These are phyloP conservation scores for Singerocomus rubriflavus DNA, from an alignment of 1,284 basidiomycete genomes.

Conservation along the genomic window DNA sequence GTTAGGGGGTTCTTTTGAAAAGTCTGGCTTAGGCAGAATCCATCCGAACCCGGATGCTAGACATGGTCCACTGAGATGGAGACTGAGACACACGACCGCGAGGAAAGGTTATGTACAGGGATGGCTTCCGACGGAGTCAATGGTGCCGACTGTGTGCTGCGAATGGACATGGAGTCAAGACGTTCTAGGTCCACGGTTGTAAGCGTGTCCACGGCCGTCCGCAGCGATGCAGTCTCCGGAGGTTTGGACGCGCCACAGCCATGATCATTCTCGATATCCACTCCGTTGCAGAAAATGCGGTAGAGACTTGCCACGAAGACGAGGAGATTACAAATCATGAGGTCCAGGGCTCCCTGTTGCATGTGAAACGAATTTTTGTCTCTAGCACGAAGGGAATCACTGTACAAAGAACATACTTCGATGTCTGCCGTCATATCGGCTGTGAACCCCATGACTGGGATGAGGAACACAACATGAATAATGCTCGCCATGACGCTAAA, in stretches of 20 bases:
- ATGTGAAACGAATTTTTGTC: constrained; percentile 1
- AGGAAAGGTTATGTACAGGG: not conserved
- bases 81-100: constrained; percentile 1
- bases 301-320: constrained; percentile 13
- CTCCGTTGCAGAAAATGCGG: constrained; percentile 7
- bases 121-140: not conserved
- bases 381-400: no score
- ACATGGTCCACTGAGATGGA: not conserved
- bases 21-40: not conserved
- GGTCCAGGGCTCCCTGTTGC: constrained; percentile 12
- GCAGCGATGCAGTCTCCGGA: not conserved
- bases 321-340: constrained; percentile 17
- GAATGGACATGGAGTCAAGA: not conserved
- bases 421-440: constrained; percentile 12
- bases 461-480: constrained; percentile 13
- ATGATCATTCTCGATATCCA: constrained; percentile 3
- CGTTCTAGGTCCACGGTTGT: constrained; percentile 17
- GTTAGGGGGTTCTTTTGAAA: no score
- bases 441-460: constrained; percentile 6
- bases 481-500: constrained; percentile 10
- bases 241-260: not conserved
- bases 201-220: not conserved
- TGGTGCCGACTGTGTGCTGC: constrained; percentile 6
- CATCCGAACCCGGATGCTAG: not conserved
- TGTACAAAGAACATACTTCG: constrained; percentile 8